Percentiles rank a stretch among this genome's conserved stretches.
phyloP scores from a whole-genome alignment of 129 eudicot species.

The Arctium minus region DNA sequence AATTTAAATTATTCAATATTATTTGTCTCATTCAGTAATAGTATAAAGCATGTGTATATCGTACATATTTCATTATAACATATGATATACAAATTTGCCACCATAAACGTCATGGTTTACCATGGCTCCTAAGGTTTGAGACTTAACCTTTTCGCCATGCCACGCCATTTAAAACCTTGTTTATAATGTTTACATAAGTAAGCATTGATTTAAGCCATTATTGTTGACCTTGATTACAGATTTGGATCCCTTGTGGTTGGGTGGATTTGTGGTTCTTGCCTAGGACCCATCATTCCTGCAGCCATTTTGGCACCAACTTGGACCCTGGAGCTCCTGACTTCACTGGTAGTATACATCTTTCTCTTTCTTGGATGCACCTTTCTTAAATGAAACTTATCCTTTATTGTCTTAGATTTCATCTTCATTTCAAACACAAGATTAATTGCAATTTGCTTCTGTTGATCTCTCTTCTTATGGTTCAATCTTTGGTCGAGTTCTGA shows the following conservation, averaged over 20 bases:
- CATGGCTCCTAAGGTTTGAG: too few species aligned
- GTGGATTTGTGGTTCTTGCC: slow-evolving; percentile 73
- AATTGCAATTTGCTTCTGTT: slow-evolving; percentile 7
- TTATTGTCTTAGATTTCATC: slow-evolving; percentile 4
- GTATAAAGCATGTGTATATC: too few species aligned
- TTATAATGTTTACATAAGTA: background rate
- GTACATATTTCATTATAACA: too few species aligned
- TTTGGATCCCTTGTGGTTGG: slow-evolving; percentile 86
- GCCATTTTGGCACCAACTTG: slow-evolving; percentile 65
- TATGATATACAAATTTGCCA: too few species aligned
- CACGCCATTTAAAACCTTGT: background rate
- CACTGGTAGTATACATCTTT: slow-evolving; percentile 65
- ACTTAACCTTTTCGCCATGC: too few species aligned
- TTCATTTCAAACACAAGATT: slow-evolving; percentile 3
- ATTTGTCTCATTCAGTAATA: too few species aligned
- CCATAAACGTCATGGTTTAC: too few species aligned
- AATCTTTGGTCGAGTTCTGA: background rate
- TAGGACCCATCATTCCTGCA: slow-evolving; percentile 73
- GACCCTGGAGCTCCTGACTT: slow-evolving; percentile 86
- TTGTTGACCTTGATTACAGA: slow-evolving; percentile 29
- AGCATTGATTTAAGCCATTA: slow-evolving; percentile 1
- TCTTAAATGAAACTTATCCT: slow-evolving; percentile 48
- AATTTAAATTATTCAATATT: too few species aligned
- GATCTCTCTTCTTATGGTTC: slow-evolving; percentile 3
- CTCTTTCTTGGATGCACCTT: slow-evolving; percentile 86